phyloP scores from a whole-genome alignment of 179 eudicot genomes.

The Nepenthes alata region DNA sequence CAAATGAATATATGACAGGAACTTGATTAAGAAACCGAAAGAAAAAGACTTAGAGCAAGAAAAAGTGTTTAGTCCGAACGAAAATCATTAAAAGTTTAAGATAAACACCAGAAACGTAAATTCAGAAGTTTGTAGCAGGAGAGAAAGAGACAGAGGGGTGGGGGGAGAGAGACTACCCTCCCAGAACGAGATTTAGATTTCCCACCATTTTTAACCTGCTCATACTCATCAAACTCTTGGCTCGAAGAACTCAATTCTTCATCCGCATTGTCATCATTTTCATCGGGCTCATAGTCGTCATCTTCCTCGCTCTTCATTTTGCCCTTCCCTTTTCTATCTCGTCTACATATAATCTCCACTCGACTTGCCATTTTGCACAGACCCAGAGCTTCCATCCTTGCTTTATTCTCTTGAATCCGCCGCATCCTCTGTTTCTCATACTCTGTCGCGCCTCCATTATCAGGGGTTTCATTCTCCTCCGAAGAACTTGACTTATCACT shows the following conservation, averaged over 20 bases:
- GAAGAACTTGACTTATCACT: not conserved
- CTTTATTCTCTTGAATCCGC: constrained; percentile 54
- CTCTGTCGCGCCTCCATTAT: constrained; percentile 12
- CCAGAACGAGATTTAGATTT: constrained; percentile 12
- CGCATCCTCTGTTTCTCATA: constrained; percentile 58
- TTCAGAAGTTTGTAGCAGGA: too few species aligned
- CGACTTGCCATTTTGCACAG: constrained; percentile 43
- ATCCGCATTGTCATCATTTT: constrained; percentile 20
- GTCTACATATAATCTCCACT: constrained; percentile 5
- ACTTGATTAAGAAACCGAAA: too few species aligned
- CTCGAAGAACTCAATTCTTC: constrained; percentile 18
- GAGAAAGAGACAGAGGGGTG: not conserved
- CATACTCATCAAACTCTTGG: constrained; percentile 24
- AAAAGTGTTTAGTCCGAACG: too few species aligned
- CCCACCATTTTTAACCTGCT: constrained; percentile 13
- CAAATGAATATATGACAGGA: too few species aligned
- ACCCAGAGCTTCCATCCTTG: constrained; percentile 63
- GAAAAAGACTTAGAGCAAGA: too few species aligned
- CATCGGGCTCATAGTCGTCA: constrained; percentile 45
- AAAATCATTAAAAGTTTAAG: too few species aligned
- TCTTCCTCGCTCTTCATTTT: constrained; percentile 21
- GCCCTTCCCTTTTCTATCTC: constrained; percentile 19
- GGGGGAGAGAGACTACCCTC: constrained; percentile 19
- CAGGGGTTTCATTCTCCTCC: constrained; percentile 6
- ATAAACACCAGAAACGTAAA: too few species aligned